These are phyloP conservation scores for Ilyonectria sp. DNA, from an alignment of 2,329 filamentous ascomycete genomes.

Conservation along the genomic window DNA sequence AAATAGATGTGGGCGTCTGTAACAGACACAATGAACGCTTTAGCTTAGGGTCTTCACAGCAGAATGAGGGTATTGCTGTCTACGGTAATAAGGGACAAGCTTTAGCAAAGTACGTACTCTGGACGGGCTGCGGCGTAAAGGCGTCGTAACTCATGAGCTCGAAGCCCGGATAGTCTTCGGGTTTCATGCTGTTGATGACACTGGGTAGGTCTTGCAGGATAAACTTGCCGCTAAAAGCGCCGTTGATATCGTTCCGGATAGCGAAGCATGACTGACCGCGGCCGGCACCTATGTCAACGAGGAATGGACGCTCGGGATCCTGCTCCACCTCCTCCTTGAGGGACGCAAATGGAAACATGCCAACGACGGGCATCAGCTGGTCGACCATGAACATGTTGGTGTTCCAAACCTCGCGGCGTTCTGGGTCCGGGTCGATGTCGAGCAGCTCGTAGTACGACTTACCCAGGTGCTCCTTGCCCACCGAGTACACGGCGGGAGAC, in stretches of 20 bases:
- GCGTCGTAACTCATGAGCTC: constrained; percentile 46
- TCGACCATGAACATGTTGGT: constrained; percentile 50
- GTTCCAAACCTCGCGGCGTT: constrained; percentile 53
- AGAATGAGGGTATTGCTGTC: too few relatives aligned
- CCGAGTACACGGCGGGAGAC: constrained; percentile 52
- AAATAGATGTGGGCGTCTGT: constrained; percentile 53
- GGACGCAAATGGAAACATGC: constrained; percentile 54
- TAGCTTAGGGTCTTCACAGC: not conserved
- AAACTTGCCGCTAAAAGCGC: constrained; percentile 45
- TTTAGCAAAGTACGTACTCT: constrained; percentile 33
- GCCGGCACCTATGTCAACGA: constrained; percentile 53
- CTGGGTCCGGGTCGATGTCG: constrained; percentile 47
- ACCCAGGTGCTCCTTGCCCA: constrained; percentile 50
- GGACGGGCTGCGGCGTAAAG: constrained; percentile 40
- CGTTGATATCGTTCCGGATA: constrained; percentile 46
- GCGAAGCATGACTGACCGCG: constrained; percentile 51
- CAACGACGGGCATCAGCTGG: constrained; percentile 52
- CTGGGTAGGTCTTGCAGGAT: constrained; percentile 54
- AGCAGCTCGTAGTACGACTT: constrained; percentile 55
- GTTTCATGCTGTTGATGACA: constrained; percentile 46
- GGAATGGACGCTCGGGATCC: constrained; percentile 48
- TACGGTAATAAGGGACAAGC: not conserved
- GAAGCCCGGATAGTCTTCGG: constrained; percentile 42
- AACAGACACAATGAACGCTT: not conserved
- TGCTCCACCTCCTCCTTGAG: constrained; percentile 48